Percentiles rank a stretch among this genome's conserved stretches.
These are phyloP conservation scores for Yamadazyma conglobata DNA, from an alignment of 1,139 yeast genomes.

Conservation along the genomic window DNA sequence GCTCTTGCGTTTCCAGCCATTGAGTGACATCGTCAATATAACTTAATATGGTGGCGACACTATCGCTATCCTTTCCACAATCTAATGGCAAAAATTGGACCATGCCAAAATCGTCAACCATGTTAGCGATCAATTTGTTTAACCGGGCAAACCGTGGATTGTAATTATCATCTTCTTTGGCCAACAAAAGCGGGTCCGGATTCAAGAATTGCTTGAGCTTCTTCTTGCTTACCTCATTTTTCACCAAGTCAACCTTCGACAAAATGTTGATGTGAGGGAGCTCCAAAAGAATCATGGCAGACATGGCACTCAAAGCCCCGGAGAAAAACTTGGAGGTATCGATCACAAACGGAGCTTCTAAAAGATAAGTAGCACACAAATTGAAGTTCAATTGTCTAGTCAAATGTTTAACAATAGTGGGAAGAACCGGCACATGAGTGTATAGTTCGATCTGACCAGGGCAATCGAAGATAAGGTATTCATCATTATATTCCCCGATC, in stretches of 20 bases:
- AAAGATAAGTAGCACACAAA: slow-evolving; percentile 84
- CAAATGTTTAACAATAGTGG: slow-evolving; percentile 80
- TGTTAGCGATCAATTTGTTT: slow-evolving; percentile 78
- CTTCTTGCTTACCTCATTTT: slow-evolving; percentile 67
- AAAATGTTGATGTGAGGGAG: slow-evolving; percentile 90
- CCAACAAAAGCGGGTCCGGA: slow-evolving; percentile 79
- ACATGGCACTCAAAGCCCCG: slow-evolving; percentile 96
- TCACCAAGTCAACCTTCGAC: slow-evolving; percentile 81
- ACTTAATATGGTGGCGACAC: slow-evolving; percentile 79
- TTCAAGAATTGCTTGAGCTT: slow-evolving; percentile 80
- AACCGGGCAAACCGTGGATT: slow-evolving; percentile 77
- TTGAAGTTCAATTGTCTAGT: slow-evolving; percentile 76
- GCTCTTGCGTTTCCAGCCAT: slow-evolving; percentile 96
- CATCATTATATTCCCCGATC: slow-evolving; percentile 90
- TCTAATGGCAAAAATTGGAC: slow-evolving; percentile 92
- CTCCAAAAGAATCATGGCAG: slow-evolving; percentile 93
- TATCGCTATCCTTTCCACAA: slow-evolving; percentile 70
- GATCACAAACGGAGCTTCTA: slow-evolving; percentile 91
- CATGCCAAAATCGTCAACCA: slow-evolving; percentile 98
- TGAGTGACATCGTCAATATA: slow-evolving; percentile 96
- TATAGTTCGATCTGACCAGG: slow-evolving; percentile 98
- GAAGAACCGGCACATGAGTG: slow-evolving; percentile 91
- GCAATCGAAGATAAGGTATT: slow-evolving; percentile 90
- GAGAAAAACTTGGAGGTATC: slow-evolving; percentile 90
- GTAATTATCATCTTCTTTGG: slow-evolving; percentile 29